These are phyloP conservation scores for Chalara sp. DNA, from an alignment of 2,329 filamentous ascomycete species.

Conservation along the genomic window DNA sequence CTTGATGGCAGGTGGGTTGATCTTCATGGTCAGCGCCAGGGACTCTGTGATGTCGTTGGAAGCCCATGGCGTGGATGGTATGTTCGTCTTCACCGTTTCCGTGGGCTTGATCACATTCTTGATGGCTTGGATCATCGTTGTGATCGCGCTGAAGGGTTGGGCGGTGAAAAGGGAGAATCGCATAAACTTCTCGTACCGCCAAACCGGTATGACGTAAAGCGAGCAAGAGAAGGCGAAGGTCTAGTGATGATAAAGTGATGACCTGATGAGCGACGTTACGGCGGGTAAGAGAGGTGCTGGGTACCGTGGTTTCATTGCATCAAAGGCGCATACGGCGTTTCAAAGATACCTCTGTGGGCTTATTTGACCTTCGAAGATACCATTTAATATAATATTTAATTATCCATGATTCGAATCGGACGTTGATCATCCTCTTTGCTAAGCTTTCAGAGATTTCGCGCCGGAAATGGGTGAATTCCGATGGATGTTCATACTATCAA, in stretches of 20 bases:
- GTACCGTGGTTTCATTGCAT: background rate
- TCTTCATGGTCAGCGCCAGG: conserved; percentile 85
- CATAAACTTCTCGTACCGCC: background rate
- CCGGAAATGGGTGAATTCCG: too few relatives aligned
- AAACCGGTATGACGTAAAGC: background rate
- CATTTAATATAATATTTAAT: background rate
- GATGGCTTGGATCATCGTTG: conserved; percentile 76
- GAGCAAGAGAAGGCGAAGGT: background rate
- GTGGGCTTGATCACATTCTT: conserved; percentile 77
- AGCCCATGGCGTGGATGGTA: conserved; percentile 70
- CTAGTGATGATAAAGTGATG: background rate
- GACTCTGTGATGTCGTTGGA: conserved; percentile 76
- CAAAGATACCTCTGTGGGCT: background rate
- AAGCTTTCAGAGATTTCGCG: too few relatives aligned
- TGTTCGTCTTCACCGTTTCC: conserved; percentile 87
- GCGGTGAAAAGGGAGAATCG: conserved; percentile 44
- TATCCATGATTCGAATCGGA: background rate
- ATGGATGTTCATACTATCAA: too few relatives aligned
- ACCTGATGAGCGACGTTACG: background rate
- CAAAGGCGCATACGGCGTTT: background rate
- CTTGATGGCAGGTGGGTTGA: conserved; percentile 75
- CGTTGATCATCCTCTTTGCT: too few relatives aligned
- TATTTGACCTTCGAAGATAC: background rate
- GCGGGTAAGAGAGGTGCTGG: background rate
- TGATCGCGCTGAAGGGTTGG: conserved; percentile 85